Evolutionary conservation across 2,329 filamentous ascomycete species (phyloP).

Genomic region (Cytospora leucostoma): DNA sequence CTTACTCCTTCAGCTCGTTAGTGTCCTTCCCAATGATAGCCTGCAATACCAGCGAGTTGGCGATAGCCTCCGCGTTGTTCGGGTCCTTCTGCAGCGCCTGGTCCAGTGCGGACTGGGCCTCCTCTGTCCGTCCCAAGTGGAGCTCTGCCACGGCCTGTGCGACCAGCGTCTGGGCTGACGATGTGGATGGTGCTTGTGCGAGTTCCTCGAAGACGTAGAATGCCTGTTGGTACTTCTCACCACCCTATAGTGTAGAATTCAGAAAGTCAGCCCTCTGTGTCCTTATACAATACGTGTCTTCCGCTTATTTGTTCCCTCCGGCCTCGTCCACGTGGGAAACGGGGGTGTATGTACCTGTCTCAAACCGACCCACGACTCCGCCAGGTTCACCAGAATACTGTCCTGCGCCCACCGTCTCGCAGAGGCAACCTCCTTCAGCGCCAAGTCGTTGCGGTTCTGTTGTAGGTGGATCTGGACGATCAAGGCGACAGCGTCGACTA

Average conservation of each 20-base stretch:
- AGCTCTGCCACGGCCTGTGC: constrained; percentile 90
- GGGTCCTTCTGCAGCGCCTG: constrained; percentile 76
- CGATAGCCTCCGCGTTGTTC: constrained; percentile 71
- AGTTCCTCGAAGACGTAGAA: constrained; percentile 99
- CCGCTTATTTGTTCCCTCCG: background rate
- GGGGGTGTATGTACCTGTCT: no score
- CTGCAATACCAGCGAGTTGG: constrained; percentile 79
- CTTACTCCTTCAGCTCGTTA: constrained; percentile 63
- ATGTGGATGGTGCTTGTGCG: constrained; percentile 80
- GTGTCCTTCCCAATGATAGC: constrained; percentile 74
- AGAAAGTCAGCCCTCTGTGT: background rate
- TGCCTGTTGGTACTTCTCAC: constrained; percentile 92
- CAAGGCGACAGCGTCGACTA: constrained; percentile 76
- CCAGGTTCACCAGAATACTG: constrained; percentile 87
- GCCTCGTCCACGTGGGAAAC: no score
- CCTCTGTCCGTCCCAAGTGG: constrained; percentile 83
- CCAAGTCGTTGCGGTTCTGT: constrained; percentile 89
- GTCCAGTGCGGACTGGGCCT: constrained; percentile 83
- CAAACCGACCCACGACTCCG: constrained; percentile 92
- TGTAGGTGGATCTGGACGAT: constrained; percentile 90
- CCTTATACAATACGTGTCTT: background rate
- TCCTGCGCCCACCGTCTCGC: constrained; percentile 95
- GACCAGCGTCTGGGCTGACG: constrained; percentile 74
- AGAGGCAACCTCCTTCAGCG: constrained; percentile 81
- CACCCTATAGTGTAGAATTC: constrained; percentile 59